Conservation (phyloP, 305 asterid species). For the Fraxinus platypoda region DNA sequence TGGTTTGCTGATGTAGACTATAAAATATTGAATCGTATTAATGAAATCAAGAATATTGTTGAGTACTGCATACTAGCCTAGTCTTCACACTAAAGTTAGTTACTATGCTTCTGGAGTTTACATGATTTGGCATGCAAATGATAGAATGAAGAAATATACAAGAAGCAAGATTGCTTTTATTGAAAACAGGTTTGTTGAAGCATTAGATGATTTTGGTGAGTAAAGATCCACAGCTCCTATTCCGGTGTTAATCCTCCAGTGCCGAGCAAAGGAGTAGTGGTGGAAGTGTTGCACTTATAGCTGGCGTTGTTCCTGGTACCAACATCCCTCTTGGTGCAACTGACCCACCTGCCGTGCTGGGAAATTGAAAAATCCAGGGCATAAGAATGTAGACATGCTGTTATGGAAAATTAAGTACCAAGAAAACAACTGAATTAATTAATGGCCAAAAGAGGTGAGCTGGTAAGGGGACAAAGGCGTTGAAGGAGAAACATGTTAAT, state of each 20-base stretch:
- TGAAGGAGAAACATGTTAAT: too few species aligned
- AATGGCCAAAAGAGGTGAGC: too few species aligned
- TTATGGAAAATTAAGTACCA: neutral
- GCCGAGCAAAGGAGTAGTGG: constrained; percentile 17
- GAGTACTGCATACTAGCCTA: constrained; percentile 26
- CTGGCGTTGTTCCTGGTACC: constrained; percentile 22
- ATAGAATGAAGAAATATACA: constrained; percentile 13
- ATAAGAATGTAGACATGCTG: neutral
- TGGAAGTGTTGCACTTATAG: neutral
- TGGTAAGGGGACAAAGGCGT: too few species aligned
- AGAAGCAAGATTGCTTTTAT: neutral
- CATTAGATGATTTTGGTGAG: constrained; percentile 14
- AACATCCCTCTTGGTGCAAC: constrained; percentile 31
- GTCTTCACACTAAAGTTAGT: neutral
- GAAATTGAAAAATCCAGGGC: constrained; percentile 3
- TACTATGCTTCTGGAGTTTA: neutral
- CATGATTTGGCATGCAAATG: constrained; percentile 10
- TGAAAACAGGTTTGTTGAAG: neutral
- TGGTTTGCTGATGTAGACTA: neutral
- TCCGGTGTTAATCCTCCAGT: constrained; percentile 36
- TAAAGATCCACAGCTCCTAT: constrained; percentile 22
- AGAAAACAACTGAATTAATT: neutral
- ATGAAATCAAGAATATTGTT: neutral
- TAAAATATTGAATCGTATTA: neutral
- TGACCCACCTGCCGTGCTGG: constrained; percentile 40